Base-by-base conservation (phyloP, 768 basidiomycete genomes). In the Russula compacta region DNA sequence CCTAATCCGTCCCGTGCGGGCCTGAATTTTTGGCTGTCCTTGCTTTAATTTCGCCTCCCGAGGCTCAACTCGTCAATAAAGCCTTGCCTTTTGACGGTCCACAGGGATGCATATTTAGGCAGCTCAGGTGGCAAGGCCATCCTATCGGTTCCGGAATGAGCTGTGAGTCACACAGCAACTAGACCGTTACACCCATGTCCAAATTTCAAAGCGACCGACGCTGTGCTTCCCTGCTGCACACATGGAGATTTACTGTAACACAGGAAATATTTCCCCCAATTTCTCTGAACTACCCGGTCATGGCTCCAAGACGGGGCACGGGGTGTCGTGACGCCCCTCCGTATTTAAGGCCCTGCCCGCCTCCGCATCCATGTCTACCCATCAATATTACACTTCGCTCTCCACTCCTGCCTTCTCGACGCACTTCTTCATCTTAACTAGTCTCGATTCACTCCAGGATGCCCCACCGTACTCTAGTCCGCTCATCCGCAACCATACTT, bases 391-490 rank as follows among this genome's bases (percentile, higher is more conserved):
- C 48, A 39, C 15, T 19, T 17, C 10, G 24, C 47, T 24, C 50
- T 53, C 51, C 46, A 48, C 21, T 48, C 52, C 51, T 33, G 21
- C 32, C 36, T 24, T 38, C 29, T 46, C 46, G 9, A 48, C 29
- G n/a, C 42, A 32, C 2, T n/a, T 10, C n/a, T 15, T 15, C 39
- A 42, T 24, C 4, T 33, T 32, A 29, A 49, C 29, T 42, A 17
- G 6, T 57, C 39, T 33, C 21, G 4, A 36, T 49, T 59, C 44
- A 3, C 38, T 21, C 12, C 59, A 66, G 21, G 39, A 73, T 74
- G 75, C 73, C 75, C 15, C 74, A 73, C 44, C 71, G 69, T 48
- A 71, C 66, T 36, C 66, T 64, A 53, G 43, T 66, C 58, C 68
- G 67, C 39, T 57, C 68, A 32, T 64, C 66, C 24, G 58, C 64